Evolutionary conservation across 148 eudicot species (phyloP).

Genomic region (Polygonum aviculare): DNA sequence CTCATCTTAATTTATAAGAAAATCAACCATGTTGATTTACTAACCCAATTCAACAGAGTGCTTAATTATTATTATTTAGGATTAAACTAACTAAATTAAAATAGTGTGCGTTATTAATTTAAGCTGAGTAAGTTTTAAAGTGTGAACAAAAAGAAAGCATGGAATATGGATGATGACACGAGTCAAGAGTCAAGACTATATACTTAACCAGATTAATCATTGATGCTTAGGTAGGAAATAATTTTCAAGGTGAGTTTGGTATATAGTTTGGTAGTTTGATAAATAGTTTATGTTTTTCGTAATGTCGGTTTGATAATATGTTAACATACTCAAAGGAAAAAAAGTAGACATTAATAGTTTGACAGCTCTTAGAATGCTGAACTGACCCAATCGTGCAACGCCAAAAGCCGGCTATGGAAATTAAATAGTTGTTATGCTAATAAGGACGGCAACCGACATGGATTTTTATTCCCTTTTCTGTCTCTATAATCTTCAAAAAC

Average conservation of each 20-base stretch:
- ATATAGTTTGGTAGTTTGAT: constrained; percentile 1
- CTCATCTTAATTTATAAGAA: too few species aligned
- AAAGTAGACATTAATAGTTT: not conserved
- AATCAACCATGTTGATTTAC: too few species aligned
- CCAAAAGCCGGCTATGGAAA: not conserved
- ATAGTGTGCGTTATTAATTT: too few species aligned
- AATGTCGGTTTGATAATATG: not conserved
- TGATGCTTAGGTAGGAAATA: not conserved
- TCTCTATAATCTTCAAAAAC: not conserved
- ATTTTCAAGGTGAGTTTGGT: not conserved
- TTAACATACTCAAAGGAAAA: not conserved
- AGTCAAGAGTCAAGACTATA: too few species aligned
- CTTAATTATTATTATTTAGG: too few species aligned
- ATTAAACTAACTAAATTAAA: too few species aligned
- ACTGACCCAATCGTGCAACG: not conserved
- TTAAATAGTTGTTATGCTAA: not conserved
- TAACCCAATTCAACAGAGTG: too few species aligned
- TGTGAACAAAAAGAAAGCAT: too few species aligned
- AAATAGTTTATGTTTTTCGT: not conserved
- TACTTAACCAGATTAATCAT: not conserved
- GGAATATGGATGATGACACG: not conserved
- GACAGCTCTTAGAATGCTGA: constrained; percentile 1
- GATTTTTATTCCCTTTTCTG: not conserved
- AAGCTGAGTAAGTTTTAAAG: too few species aligned
- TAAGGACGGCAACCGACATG: constrained; percentile 3